Percentiles rank a stretch among this genome's conserved stretches.
Evolutionary conservation across 2,329 filamentous ascomycete genomes (phyloP).

Genomic region (Fusarium aywerte): DNA sequence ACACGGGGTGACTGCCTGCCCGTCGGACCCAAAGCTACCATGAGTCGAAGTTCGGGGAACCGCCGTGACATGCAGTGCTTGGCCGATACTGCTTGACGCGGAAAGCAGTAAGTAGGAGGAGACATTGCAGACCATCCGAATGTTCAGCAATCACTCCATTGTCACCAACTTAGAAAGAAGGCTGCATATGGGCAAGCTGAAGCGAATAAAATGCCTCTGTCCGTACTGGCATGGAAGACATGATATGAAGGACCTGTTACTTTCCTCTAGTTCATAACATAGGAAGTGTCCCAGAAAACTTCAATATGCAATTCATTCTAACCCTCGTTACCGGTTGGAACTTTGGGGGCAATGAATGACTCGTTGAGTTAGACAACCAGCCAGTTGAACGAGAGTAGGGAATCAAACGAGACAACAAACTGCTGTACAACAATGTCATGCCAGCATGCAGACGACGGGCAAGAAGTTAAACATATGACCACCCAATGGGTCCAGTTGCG

Average conservation of each 20-base stretch:
- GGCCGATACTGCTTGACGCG: conserved; percentile 1
- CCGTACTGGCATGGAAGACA: background rate
- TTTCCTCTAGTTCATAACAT: background rate
- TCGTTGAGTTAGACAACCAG: background rate
- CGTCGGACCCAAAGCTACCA: conserved; percentile 2
- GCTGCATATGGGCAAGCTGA: background rate
- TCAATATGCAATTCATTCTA: background rate
- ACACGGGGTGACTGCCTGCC: background rate
- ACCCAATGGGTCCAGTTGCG: background rate
- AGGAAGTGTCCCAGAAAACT: background rate
- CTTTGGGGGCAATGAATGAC: background rate
- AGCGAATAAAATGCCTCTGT: background rate
- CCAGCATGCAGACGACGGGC: background rate
- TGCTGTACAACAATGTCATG: background rate
- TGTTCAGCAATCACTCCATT: background rate
- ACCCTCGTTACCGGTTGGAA: background rate
- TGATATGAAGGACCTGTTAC: background rate
- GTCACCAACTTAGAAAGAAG: background rate
- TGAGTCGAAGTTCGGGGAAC: conserved; percentile 19
- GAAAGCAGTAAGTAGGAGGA: background rate
- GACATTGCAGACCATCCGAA: background rate
- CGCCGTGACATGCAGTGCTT: background rate
- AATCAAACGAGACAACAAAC: background rate
- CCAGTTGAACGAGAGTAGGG: background rate
- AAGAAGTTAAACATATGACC: background rate